Evolutionary conservation across 495 filamentous ascomycete genomes (phyloP).

Genomic region (Parathielavia hyrcaniae): DNA sequence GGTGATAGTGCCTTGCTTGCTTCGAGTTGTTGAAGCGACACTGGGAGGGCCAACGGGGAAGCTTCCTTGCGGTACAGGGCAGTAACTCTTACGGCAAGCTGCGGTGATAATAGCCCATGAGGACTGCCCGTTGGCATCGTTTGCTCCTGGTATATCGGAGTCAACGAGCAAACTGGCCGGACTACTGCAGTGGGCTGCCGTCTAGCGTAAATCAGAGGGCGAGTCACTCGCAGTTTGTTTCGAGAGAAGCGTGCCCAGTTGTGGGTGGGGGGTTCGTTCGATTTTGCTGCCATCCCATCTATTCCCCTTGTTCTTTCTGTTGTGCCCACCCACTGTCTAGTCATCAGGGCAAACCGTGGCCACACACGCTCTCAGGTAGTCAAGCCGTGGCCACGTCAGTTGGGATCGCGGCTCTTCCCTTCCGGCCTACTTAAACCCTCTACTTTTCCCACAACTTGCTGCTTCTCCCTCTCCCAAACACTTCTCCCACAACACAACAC

Average conservation of each 20-base stretch:
- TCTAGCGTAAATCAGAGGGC: neutral
- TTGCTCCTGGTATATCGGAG: neutral
- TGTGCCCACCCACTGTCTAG: neutral
- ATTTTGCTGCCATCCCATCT: neutral
- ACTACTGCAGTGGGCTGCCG: neutral
- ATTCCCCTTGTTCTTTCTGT: neutral
- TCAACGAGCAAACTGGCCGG: neutral
- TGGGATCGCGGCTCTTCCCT: neutral
- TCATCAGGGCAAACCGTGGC: neutral
- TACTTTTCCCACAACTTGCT: neutral
- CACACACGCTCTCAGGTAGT: no score
- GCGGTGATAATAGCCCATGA: no score
- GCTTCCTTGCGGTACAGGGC: no score
- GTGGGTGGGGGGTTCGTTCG: neutral
- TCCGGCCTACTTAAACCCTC: conserved; percentile 4
- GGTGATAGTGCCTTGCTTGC: no score
- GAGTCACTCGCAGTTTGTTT: neutral
- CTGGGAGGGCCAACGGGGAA: no score
- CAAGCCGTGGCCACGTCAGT: neutral
- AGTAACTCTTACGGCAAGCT: no score
- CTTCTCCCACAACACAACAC: neutral
- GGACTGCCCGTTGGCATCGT: neutral
- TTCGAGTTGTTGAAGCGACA: no score
- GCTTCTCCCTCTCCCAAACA: neutral
- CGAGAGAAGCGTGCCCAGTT: neutral